Percentiles rank a stretch among this genome's conserved stretches.
Evolutionary conservation across 768 basidiomycete genomes (phyloP).

Genomic region (Lactifluus pinguis): DNA sequence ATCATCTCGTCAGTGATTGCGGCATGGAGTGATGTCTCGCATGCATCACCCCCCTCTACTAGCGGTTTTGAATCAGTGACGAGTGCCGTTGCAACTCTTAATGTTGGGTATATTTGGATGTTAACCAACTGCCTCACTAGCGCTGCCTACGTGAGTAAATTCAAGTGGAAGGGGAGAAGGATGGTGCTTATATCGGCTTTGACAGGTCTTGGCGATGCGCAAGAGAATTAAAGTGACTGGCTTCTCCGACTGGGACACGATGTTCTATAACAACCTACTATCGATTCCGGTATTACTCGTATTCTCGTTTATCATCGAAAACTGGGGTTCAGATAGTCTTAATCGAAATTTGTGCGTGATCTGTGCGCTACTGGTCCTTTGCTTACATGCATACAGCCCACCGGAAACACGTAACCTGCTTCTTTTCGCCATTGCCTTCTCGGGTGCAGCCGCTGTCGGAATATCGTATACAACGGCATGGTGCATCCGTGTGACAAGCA

Average conservation of each 20-base stretch:
- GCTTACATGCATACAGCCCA: conserved; percentile 46
- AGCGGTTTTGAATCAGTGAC: conserved; percentile 31
- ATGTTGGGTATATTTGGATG: conserved; percentile 97
- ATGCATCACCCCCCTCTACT: conserved; percentile 16
- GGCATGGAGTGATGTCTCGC: conserved; percentile 74
- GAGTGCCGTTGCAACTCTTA: conserved; percentile 42
- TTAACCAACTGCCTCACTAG: conserved; percentile 81
- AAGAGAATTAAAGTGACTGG: conserved; percentile 92
- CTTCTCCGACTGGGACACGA: conserved; percentile 97
- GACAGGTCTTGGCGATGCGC: conserved; percentile 87
- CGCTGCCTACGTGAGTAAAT: conserved; percentile 71
- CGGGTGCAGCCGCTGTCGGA: conserved; percentile 94
- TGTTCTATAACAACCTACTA: conserved; percentile 97
- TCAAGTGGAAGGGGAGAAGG: neutral
- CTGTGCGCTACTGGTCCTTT: neutral
- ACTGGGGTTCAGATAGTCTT: conserved; percentile 80
- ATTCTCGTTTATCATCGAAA: conserved; percentile 77
- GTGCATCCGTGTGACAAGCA: conserved; percentile 93
- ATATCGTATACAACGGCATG: conserved; percentile 99
- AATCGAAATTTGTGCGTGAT: conserved; percentile 74
- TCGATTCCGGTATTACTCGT: conserved; percentile 84
- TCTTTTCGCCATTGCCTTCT: conserved; percentile 84
- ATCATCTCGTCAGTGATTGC: conserved; percentile 90
- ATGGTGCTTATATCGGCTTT: neutral
- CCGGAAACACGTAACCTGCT: conserved; percentile 68